Evolutionary conservation across 805 yeast species (phyloP), one percentile per base, ranked within the genome.

Genomic region (Wickerhamomyces xylosicus): DNA sequence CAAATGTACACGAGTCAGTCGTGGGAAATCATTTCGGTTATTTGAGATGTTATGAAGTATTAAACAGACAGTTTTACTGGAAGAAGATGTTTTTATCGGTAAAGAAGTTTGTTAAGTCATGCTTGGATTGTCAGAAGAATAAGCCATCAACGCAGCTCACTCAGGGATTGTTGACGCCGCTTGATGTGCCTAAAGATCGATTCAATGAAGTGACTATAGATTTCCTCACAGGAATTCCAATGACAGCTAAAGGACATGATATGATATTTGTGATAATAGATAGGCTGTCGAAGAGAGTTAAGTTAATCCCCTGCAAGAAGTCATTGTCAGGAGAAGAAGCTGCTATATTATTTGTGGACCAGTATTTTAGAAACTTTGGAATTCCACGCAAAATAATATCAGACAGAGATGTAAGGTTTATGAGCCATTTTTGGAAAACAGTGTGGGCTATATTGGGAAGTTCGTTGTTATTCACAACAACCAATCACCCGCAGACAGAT

Each of bases 101-200:
- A 7, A 29, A 10, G 16, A 10, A 29, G 32, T 10, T 7, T n/a
- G 16, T 29, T 29, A 10, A 10, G 9, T 11, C 8, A 7, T 29
- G 32, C 7, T 7, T 11, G 8, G 16, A 11, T 11, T n/a, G 32
- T 29, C 32, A 29, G 32, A 33, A 33, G 18, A 19, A 25, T 9
- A 33, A 33, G 20, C 35, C 35, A 33, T 33, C 35, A 19, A 33
- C 35, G 16, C 17, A 17, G 34, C 19, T 19, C 19, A 32, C 25
- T 18, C 34, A 22, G 13, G 28, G 28, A 22, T 13, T 22, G 11
- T 9, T 22, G 9, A 22, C 9, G 13, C 28, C 28, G 13, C 13
- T 22, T 9, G 11, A 9, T 13, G 13, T 22, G 13, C 28, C 28
- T 9, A 13, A 9, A 9, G 28, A 13, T 22, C 28, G 28, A 13